Percentiles rank a stretch among this genome's conserved stretches.
Evolutionary conservation across 1,284 basidiomycete species (phyloP).

Genomic region (Phlebopus sp.): DNA sequence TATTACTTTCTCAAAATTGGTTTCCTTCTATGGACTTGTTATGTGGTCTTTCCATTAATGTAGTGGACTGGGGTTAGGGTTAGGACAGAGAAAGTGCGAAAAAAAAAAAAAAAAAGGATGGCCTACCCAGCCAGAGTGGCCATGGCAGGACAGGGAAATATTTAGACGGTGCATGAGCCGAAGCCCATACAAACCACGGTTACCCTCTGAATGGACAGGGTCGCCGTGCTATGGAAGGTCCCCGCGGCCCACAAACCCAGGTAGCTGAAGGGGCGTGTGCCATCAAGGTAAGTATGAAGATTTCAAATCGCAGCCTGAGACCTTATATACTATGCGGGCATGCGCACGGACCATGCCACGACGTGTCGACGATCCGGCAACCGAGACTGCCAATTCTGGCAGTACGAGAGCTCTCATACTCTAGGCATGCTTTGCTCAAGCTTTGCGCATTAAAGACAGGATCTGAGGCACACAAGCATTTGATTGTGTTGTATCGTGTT

Average conservation of each 20-base stretch:
- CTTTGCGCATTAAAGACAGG: no score
- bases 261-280: conserved; percentile 40
- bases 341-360: conserved; percentile 23
- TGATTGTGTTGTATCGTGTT: no score
- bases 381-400: background rate
- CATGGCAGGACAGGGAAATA: conserved; percentile 33
- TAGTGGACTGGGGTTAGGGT: conserved; percentile 42
- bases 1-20: background rate
- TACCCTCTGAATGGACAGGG: conserved; percentile 41
- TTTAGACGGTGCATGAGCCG: conserved; percentile 36
- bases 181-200: conserved; percentile 30
- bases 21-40: background rate
- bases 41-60: background rate
- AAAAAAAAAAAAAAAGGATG: conserved; percentile 41
- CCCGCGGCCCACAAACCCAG: conserved; percentile 44
- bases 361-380: background rate
- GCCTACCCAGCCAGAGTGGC: conserved; percentile 55
- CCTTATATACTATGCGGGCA: conserved; percentile 11
- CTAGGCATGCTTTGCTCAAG: no score
- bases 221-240: conserved; percentile 67
- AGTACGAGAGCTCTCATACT: no score
- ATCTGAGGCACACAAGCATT: no score
- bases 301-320: background rate
- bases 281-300: conserved; percentile 46
- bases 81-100: conserved; percentile 23